These are phyloP conservation scores for Pseudonectria foliicola DNA, from an alignment of 2,329 filamentous ascomycete species.

Conservation along the genomic window DNA sequence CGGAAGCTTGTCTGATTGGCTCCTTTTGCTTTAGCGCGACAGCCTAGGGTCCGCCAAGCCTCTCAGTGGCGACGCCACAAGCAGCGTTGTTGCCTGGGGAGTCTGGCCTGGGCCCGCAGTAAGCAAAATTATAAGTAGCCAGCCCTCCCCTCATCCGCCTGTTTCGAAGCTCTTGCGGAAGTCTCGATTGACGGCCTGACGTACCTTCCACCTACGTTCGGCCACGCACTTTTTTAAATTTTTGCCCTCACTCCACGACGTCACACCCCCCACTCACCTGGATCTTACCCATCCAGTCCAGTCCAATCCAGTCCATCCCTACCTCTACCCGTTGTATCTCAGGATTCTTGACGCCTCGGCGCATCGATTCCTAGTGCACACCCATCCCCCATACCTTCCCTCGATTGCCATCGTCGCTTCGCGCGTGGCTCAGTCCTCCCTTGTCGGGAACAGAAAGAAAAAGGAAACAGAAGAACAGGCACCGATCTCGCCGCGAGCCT, in stretches of 20 bases:
- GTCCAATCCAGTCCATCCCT: constrained; percentile 11
- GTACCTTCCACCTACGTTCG: constrained; percentile 42
- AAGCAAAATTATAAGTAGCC: constrained; percentile 51
- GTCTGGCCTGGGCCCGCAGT: constrained; percentile 29
- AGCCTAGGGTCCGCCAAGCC: constrained; percentile 32
- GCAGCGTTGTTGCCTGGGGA: constrained; percentile 38
- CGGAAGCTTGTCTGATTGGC: constrained; percentile 32
- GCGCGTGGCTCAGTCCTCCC: constrained; percentile 17
- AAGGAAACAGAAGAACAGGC: constrained; percentile 6
- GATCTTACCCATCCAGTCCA: constrained; percentile 9
- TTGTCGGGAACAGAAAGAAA: constrained; percentile 13
- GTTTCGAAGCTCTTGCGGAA: constrained; percentile 46
- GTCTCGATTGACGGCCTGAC: constrained; percentile 49
- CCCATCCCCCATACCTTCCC: constrained; percentile 6
- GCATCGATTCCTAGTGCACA: constrained; percentile 5
- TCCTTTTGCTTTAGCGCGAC: constrained; percentile 23
- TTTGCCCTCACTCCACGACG: constrained; percentile 25
- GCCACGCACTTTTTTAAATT: constrained; percentile 32
- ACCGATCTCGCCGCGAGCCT: constrained; percentile 21
- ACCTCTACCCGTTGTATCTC: constrained; percentile 14
- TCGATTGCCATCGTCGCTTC: constrained; percentile 8
- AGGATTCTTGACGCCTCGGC: constrained; percentile 3
- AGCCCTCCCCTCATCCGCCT: constrained; percentile 45
- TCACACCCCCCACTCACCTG: constrained; percentile 24
- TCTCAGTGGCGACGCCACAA: constrained; percentile 37